phyloP scores from a whole-genome alignment of 2,329 filamentous ascomycete species.

The Botrytis elliptica region DNA sequence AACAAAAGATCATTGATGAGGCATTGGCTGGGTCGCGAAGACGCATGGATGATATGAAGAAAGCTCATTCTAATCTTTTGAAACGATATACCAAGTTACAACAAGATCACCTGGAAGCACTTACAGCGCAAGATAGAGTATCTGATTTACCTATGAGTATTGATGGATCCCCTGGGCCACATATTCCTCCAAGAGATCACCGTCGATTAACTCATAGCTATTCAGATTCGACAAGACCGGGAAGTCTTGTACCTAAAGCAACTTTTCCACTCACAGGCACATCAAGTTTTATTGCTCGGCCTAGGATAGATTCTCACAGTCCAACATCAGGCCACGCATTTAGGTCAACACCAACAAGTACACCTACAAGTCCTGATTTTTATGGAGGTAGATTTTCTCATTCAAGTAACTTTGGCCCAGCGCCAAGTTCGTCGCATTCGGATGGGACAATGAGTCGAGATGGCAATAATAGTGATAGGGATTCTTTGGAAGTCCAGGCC shows the following conservation, averaged over 20 bases:
- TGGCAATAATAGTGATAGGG: constrained; percentile 17
- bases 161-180: constrained; percentile 6
- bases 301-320: constrained; percentile 6
- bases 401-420: constrained; percentile 1
- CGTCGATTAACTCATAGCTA: constrained; percentile 10
- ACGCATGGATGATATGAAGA: constrained; percentile 50
- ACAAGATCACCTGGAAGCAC: constrained; percentile 40
- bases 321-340: background rate
- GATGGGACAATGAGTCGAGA: constrained; percentile 10
- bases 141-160: constrained; percentile 12
- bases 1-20: constrained; percentile 27
- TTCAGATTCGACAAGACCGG: constrained; percentile 1
- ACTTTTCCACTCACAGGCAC: constrained; percentile 1
- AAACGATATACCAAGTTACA: constrained; percentile 51
- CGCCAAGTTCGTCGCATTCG: constrained; percentile 14
- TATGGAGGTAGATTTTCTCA: constrained; percentile 16
- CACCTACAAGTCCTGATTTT: constrained; percentile 7
- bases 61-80: constrained; percentile 50
- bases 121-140: background rate
- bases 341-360: constrained; percentile 2
- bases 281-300: constrained; percentile 6
- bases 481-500: constrained; percentile 41
- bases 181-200: constrained; percentile 3
- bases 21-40: constrained; percentile 26
- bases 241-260: constrained; percentile 1